A percentile compares a stretch with the other conserved stretches of the same genome.
Evolutionary conservation across 441 rosid species (phyloP).

Genomic region (Adansonia gregorii): DNA sequence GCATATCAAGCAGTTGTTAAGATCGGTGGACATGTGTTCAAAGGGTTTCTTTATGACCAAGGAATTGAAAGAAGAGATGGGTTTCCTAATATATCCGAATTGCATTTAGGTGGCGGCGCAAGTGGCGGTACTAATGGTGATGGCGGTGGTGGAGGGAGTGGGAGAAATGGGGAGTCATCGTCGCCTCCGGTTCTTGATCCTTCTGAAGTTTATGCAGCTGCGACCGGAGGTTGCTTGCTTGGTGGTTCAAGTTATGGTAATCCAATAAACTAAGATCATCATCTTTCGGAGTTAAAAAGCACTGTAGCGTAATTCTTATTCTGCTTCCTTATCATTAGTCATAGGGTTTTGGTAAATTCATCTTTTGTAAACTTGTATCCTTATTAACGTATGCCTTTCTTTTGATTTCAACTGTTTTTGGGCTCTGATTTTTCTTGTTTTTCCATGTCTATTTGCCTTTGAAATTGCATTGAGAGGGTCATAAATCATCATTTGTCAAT

Average conservation of each 20-base stretch:
- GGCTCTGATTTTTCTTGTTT: conserved; percentile 23
- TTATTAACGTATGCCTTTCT: conserved; percentile 22
- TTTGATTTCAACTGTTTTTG: conserved; percentile 30
- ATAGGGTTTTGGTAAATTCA: conserved; percentile 38
- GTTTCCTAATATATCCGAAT: conserved; percentile 73
- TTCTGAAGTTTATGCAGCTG: conserved; percentile 53
- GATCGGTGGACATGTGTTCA: conserved; percentile 89
- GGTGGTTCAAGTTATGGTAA: conserved; percentile 67
- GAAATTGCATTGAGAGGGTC: conserved; percentile 30
- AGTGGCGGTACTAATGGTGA: conserved; percentile 13
- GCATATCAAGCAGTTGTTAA: conserved; percentile 91
- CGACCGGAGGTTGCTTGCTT: conserved; percentile 56
- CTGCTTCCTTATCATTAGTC: conserved; percentile 30
- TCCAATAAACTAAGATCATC: conserved; percentile 48
- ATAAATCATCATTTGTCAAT: conserved; percentile 20
- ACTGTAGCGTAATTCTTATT: neutral
- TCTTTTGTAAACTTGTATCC: conserved; percentile 30
- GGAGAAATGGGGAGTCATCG: conserved; percentile 53
- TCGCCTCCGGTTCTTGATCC: conserved; percentile 62
- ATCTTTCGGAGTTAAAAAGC: neutral
- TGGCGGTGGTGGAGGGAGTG: conserved; percentile 34
- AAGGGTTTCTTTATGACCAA: conserved; percentile 91
- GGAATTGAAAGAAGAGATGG: conserved; percentile 72
- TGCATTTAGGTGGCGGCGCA: conserved; percentile 70
- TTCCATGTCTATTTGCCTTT: neutral